Evolutionary conservation across 225 moss, liverwort and hornwort species (phyloP), one percentile per base, ranked within the genome.

Genomic region (Physcomitrium patens): DNA sequence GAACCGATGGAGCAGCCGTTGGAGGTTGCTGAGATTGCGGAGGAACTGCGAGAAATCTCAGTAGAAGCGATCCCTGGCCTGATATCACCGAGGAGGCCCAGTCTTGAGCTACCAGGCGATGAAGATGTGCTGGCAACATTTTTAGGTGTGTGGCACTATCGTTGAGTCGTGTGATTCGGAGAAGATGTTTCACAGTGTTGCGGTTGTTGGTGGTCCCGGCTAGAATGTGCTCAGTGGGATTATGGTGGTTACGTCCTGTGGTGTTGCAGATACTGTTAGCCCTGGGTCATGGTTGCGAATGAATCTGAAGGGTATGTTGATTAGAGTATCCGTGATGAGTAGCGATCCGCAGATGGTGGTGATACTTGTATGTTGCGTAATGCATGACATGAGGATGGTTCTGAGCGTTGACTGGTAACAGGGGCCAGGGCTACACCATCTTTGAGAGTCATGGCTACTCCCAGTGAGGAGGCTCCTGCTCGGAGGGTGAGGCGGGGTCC

Each of bases 51-150:
- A 28, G 85, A 85, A 13, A 74, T 65, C 16, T 76, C 65, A 60
- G 74, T 59, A 13, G 50, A 24, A 77, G 50, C 22, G 54, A 77
- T 69, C 57, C 69, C 72, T 47, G 79, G 74, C 17, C 73, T 78
- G 47, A 73, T 76, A 27, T 89, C 87, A 51, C 85, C 85, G 50
- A 46, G 45, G 28, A 52, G 63, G 55, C 63, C 72, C 12, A 72
- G 72, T 42, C n/a, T 51, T 22, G 85, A 72, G 26, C 75, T 92
- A 45, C 92, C 90, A 31, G 90, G 76, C 42, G 86, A 92, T 63
- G 84, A 90, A 66, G 90, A 92, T 74, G 89, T 90, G 48, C 53
- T 92, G 72, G 92, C 82, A 57, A 69, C 87, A 26, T 78, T 92
- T 27, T 76, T 90, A 78, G 92, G 92, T 89, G 31, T 45, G 86